Conservation (phyloP, 257 asterid species). For the Nyctanthes arbortristis region DNA sequence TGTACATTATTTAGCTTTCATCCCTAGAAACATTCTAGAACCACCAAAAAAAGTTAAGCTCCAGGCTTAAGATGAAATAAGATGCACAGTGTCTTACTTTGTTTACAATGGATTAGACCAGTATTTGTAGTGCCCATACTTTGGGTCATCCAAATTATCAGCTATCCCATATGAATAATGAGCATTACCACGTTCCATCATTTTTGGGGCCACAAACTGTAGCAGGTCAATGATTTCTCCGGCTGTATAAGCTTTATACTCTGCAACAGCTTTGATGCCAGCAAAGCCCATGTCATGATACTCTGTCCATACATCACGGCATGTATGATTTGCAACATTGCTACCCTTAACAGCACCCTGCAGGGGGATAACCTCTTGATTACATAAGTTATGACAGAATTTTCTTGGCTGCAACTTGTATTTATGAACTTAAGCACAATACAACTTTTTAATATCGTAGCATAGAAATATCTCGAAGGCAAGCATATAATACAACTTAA, state of each 20-base stretch:
- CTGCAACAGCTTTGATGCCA: conserved; percentile 16
- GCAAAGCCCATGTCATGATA: conserved; percentile 23
- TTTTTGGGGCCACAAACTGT: conserved; percentile 28
- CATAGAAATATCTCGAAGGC: too few species aligned
- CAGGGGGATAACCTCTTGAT: background rate
- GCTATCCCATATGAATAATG: conserved; percentile 30
- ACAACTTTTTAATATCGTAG: too few species aligned
- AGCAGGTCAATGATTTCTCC: conserved; percentile 16
- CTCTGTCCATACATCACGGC: conserved; percentile 22
- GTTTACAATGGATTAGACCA: conserved; percentile 31
- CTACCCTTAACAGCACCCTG: background rate
- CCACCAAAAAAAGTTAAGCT: background rate
- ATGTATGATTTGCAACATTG: background rate
- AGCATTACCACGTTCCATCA: conserved; percentile 24
- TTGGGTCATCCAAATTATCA: conserved; percentile 22
- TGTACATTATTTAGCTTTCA: too few species aligned
- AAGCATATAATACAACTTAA: too few species aligned
- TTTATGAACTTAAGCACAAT: background rate
- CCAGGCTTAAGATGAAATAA: background rate
- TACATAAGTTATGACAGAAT: background rate
- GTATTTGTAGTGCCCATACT: conserved; percentile 24
- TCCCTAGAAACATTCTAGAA: background rate
- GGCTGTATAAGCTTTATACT: conserved; percentile 23
- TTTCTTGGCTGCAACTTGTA: background rate
- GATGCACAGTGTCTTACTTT: background rate